A percentile compares a stretch with the other conserved stretches of the same genome.
phyloP scores from a whole-genome alignment of 441 rosid genomes.

The Jatropha podagrica region DNA sequence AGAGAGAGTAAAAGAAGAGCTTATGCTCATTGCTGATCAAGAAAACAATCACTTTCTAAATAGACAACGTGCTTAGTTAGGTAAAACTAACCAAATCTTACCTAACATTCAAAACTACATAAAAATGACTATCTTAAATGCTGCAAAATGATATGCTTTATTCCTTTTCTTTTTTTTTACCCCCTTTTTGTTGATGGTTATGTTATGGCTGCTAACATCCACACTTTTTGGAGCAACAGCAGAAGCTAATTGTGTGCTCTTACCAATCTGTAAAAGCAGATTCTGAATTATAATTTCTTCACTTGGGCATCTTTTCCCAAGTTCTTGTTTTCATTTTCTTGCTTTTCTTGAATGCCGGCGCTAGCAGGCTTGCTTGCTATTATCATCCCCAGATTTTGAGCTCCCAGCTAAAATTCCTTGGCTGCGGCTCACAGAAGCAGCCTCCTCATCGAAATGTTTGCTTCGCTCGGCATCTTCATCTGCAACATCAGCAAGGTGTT shows the following conservation, averaged over 20 bases:
- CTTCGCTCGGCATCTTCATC: slow-evolving; percentile 40
- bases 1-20: no score
- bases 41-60: no score
- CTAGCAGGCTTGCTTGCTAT: slow-evolving; percentile 23
- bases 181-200: background rate
- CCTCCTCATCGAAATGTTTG: slow-evolving; percentile 50
- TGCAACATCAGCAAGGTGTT: slow-evolving; percentile 26
- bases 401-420: slow-evolving; percentile 21
- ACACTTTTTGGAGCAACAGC: background rate
- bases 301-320: slow-evolving; percentile 20
- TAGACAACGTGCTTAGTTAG: no score
- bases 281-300: slow-evolving; percentile 20
- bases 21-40: no score
- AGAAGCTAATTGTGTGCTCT: background rate
- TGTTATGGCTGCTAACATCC: slow-evolving; percentile 1
- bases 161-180: background rate
- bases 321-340: slow-evolving; percentile 13
- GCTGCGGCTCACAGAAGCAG: slow-evolving; percentile 24
- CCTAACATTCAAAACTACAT: no score
- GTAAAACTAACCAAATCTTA: no score
- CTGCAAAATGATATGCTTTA: background rate
- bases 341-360: slow-evolving; percentile 3
- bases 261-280: background rate
- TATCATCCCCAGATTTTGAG: slow-evolving; percentile 24
- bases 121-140: background rate